A percentile compares a stretch with the other conserved stretches of the same genome.
Evolutionary conservation across 345 rosid species (phyloP).

Genomic region (Eucalyptus erythrocorys): DNA sequence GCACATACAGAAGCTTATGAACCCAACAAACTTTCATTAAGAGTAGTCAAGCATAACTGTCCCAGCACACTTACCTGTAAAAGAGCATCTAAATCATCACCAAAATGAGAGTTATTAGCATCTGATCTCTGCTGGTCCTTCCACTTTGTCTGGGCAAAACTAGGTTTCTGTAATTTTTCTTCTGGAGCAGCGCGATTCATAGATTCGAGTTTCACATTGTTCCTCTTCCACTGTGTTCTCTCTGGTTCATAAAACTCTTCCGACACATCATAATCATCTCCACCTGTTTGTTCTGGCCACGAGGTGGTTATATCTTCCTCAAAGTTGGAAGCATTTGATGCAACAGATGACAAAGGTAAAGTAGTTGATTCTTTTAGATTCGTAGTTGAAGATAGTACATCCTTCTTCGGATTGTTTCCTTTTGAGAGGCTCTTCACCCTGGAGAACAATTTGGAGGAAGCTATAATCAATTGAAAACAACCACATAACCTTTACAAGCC

Average conservation of each 20-base stretch:
- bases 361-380: conserved; percentile 74
- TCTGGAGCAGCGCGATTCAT: conserved; percentile 20
- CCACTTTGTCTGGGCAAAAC: conserved; percentile 32
- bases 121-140: conserved; percentile 39
- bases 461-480: background rate
- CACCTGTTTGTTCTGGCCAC: conserved; percentile 70
- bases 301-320: conserved; percentile 64
- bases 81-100: conserved; percentile 65
- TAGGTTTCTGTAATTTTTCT: conserved; percentile 47
- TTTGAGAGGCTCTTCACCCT: conserved; percentile 98
- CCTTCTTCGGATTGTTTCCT: conserved; percentile 83
- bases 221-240: conserved; percentile 50
- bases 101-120: conserved; percentile 44
- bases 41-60: background rate
- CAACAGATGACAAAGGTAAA: conserved; percentile 47
- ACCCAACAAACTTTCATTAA: background rate
- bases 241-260: conserved; percentile 65
- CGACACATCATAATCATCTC: conserved; percentile 65
- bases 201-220: conserved; percentile 50
- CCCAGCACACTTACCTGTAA: conserved; percentile 40
- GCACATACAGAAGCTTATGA: background rate
- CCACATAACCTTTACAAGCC: background rate
- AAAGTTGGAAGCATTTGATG: conserved; percentile 41
- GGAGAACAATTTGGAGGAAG: background rate
- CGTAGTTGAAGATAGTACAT: conserved; percentile 47